Evolutionary conservation across 148 eudicot genomes (phyloP).

Genomic region (Vaccinium vitisidaea): DNA sequence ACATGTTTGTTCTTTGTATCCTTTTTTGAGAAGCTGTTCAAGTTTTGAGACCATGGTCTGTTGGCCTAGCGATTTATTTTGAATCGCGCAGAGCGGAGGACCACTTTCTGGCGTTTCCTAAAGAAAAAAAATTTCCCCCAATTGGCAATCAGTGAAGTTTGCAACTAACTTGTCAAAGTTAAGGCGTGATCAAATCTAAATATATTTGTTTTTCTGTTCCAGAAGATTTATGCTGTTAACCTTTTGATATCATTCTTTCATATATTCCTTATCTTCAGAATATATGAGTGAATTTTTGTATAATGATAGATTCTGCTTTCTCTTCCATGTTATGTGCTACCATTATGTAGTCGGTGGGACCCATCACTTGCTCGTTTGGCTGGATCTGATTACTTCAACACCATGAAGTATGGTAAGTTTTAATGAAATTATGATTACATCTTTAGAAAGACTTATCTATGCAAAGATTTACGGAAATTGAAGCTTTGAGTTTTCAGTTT

Average conservation of each 20-base stretch:
- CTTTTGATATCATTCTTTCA: not conserved
- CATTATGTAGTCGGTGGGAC: slow-evolving; percentile 72
- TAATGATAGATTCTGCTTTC: slow-evolving; percentile 17
- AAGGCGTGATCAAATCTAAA: not conserved
- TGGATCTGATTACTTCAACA: slow-evolving; percentile 65
- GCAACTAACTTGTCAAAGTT: not conserved
- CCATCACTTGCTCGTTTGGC: slow-evolving; percentile 62
- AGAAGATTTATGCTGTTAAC: not conserved
- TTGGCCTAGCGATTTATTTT: not conserved
- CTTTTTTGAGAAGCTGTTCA: not conserved
- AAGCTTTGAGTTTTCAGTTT: not conserved
- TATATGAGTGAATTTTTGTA: not conserved
- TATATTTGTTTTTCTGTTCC: not conserved
- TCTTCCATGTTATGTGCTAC: slow-evolving; percentile 9
- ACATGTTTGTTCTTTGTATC: not conserved
- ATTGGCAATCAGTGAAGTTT: not conserved
- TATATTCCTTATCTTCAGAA: not conserved
- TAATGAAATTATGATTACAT: not conserved
- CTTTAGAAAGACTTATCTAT: not conserved
- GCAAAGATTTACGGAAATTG: not conserved
- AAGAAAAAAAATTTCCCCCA: not conserved
- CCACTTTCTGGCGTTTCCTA: not conserved
- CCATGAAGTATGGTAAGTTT: slow-evolving; percentile 61
- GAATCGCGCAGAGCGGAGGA: not conserved
- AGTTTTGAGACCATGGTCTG: not conserved